These are phyloP conservation scores for Straminergon stramineum DNA, from an alignment of 225 moss, liverwort and hornwort species.

Conservation along the genomic window DNA sequence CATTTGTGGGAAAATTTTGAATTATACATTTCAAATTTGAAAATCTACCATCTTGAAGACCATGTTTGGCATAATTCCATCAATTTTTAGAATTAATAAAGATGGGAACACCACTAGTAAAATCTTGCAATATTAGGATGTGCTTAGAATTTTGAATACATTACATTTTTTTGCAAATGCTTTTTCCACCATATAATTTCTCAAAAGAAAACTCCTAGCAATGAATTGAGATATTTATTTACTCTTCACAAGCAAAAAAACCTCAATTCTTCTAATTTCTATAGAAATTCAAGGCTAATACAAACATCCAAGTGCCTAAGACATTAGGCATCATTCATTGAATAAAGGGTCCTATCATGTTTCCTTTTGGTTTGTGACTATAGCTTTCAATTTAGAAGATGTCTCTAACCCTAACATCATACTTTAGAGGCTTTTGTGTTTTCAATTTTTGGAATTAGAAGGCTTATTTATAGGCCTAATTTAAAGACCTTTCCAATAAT, in stretches of 20 bases:
- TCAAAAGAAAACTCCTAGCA: background rate
- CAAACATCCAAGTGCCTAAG: background rate
- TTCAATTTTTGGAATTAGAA: background rate
- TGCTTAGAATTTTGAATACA: background rate
- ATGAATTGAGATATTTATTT: background rate
- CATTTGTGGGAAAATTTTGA: too few species aligned
- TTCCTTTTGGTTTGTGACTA: rapidly evolving
- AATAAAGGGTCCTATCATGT: background rate
- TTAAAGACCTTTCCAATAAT: background rate
- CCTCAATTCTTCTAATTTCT: background rate
- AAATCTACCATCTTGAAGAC: too few species aligned
- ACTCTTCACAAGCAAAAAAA: background rate
- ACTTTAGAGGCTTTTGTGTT: background rate
- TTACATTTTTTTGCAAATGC: too few species aligned
- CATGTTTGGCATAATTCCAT: too few species aligned
- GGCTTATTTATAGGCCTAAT: background rate
- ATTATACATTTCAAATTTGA: too few species aligned
- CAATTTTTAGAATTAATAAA: too few species aligned
- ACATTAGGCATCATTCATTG: background rate
- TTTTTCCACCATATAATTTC: background rate
- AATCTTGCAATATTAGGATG: too few species aligned
- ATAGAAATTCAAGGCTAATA: background rate
- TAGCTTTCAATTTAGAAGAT: rapidly evolving
- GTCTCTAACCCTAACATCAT: rapidly evolving
- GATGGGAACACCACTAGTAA: too few species aligned